Evolutionary conservation across 225 moss, liverwort and hornwort species (phyloP), one percentile per base, ranked within the genome.

Genomic region (Antitrichia curtipendula): DNA sequence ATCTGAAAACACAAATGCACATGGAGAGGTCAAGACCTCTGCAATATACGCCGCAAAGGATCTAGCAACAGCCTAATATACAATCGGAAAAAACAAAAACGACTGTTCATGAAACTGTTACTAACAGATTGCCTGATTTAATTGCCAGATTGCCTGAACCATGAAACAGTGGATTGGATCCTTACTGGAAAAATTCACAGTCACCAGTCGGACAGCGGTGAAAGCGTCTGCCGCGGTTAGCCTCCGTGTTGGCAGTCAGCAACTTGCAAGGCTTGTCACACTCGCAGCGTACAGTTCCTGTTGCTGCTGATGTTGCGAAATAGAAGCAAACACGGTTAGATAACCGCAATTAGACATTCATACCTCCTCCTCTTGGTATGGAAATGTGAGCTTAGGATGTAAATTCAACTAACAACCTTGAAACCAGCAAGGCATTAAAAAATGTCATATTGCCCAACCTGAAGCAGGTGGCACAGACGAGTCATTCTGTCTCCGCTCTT

Each of bases 181-280:
- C 95, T 92, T 89, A 98, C 98, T 95, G 91, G 85, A 99, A 99
- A 83, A 96, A 99, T 65, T 92, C 93, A 81, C 98, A 99, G 12
- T 89, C 90, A 84, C 93, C 95, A 54, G 93, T 91, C 22, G 95
- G 68, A 81, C 98, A 99, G 64, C 94, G 94, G 87, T 94, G 93
- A 80, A 99, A 99, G 83, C 92, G 95, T 84, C 98, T 94, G 80
- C 98, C 98, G 78, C 95, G 95, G 83, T 99, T 99, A 73, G 92
- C 95, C 80, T 95, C 95, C 18, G 98, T 99, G 77, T 99, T 95
- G 57, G 98, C 98, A 75, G 97, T 97, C 61, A 94, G 90, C 89
- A 97, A 84, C 71, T 72, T 88, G 72, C 88, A 88, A 62, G 88
- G 88, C 71, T 88, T 84, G 84, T 84, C 84, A 88, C 88, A 88